Percentiles rank a stretch among this genome's conserved stretches.
Evolutionary conservation across 805 yeast species (phyloP).

Genomic region (Sugiyamaella chiloensis): DNA sequence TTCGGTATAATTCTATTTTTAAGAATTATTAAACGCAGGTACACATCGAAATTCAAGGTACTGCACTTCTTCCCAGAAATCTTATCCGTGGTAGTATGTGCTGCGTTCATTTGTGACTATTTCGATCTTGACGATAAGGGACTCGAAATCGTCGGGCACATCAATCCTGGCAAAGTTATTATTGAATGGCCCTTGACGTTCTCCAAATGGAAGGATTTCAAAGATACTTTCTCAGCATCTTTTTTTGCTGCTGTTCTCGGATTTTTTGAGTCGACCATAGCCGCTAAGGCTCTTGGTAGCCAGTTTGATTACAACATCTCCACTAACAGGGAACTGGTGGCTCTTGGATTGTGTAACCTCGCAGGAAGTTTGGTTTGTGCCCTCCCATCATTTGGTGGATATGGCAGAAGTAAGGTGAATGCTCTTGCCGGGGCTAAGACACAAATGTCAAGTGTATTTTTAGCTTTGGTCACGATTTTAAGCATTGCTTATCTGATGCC

Average conservation of each 20-base stretch:
- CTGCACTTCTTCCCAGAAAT: conserved; percentile 82
- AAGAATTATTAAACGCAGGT: conserved; percentile 41
- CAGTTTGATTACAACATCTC: conserved; percentile 61
- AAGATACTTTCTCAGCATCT: conserved; percentile 60
- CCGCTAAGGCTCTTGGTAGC: conserved; percentile 80
- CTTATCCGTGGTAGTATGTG: conserved; percentile 61
- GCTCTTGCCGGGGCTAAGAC: conserved; percentile 85
- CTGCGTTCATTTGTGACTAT: conserved; percentile 51
- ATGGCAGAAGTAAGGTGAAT: conserved; percentile 88
- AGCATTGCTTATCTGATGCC: conserved; percentile 60
- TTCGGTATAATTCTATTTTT: conserved; percentile 45
- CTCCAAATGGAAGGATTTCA: conserved; percentile 45
- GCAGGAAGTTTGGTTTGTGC: conserved; percentile 55
- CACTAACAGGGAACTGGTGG: conserved; percentile 86
- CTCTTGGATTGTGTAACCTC: conserved; percentile 75
- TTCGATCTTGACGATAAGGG: conserved; percentile 41
- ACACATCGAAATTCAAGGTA: conserved; percentile 34
- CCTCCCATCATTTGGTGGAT: conserved; percentile 92
- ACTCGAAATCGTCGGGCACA: conserved; percentile 67
- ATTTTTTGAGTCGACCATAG: conserved; percentile 89
- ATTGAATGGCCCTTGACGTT: conserved; percentile 57
- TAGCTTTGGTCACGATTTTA: conserved; percentile 72
- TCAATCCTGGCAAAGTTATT: conserved; percentile 50
- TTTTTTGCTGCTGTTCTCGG: conserved; percentile 82
- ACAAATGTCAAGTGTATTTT: conserved; percentile 75